Evolutionary conservation across 352 stramenopile species (phyloP).

Genomic region (Phytophthora kernoviae): DNA sequence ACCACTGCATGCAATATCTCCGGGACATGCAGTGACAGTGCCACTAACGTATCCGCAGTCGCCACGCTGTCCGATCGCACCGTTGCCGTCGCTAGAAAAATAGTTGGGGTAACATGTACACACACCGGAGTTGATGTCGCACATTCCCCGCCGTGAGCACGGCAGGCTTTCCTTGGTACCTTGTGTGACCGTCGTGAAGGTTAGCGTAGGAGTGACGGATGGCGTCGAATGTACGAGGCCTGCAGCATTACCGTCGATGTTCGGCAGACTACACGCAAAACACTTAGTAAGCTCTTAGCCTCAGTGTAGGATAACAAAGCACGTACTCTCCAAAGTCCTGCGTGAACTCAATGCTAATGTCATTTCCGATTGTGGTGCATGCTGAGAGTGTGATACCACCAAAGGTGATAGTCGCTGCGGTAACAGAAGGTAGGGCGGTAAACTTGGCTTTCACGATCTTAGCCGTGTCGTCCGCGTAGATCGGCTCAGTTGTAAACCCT

Average conservation of each 20-base stretch:
- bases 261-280: conserved; percentile 41
- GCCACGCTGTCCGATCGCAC: conserved; percentile 80
- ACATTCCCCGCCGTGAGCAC: conserved; percentile 88
- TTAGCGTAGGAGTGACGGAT: conserved; percentile 47
- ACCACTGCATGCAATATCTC: conserved; percentile 76
- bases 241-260: conserved; percentile 62
- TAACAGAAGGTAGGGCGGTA: conserved; percentile 62
- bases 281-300: neutral
- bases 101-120: conserved; percentile 89
- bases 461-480: conserved; percentile 59
- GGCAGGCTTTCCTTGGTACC: conserved; percentile 90
- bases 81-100: conserved; percentile 83
- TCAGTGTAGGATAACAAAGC: neutral
- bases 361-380: conserved; percentile 75
- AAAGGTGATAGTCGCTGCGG: conserved; percentile 70
- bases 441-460: conserved; percentile 58
- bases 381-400: conserved; percentile 66
- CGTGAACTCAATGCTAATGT: conserved; percentile 79
- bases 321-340: conserved; percentile 79
- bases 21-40: conserved; percentile 68
- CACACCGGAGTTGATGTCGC: conserved; percentile 70
- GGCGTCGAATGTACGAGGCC: conserved; percentile 56
- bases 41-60: conserved; percentile 90
- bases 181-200: conserved; percentile 59
- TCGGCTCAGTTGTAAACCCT: conserved; percentile 73